Base-by-base conservation (phyloP, 768 basidiomycete species). In the Astraeus odoratus region DNA sequence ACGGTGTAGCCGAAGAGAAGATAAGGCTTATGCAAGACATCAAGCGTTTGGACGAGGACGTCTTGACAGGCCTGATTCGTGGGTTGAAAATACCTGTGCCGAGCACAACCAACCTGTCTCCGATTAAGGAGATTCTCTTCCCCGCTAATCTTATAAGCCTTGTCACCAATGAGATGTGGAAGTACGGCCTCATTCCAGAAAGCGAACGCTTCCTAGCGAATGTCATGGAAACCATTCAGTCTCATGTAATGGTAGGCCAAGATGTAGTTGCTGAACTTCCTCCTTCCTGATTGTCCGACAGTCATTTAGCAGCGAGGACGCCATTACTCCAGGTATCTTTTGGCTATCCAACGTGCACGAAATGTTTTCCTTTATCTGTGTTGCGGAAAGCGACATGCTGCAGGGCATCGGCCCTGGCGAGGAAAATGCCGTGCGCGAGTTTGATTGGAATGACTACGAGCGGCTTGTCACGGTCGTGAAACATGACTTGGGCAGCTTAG, bases 161-260 rank as follows among this genome's bases (percentile, higher is more conserved):
- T 38, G 84, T 96, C 53, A 95, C 93, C n/a, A 99, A 99, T 65
- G 96, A 98, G 67, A 99, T 99, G 96, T 98, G 96, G 96, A 97
- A 96, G 67, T 93, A 95, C 57, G 92, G 94, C 39, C 79, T 99
- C 53, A 97, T 98, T 53, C 76, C 82, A 13, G 96, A 99, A 67
- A 95, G 92, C 68, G 96, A 98, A 66, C 77, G 94, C 39, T 98
- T 99, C 78, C 72, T 99, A 47, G 96, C 96, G 27, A 98, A 95
- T 61, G 89, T 98, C 45, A 98, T 98, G 95, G 94, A 97, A 65
- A 87, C 85, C 3, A 86, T 99, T 47, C 96, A 99, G 70, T 76
- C 84, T 20, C 92, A 98, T 67, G 93, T 98, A 52, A 97, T 98
- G 93, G 96, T 93, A 50, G 56, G 86, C 76, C 18, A 16, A 26